These are phyloP conservation scores for Cutaneotrichosporon cyanovorans DNA, from an alignment of 1,284 basidiomycete species.

Conservation along the genomic window DNA sequence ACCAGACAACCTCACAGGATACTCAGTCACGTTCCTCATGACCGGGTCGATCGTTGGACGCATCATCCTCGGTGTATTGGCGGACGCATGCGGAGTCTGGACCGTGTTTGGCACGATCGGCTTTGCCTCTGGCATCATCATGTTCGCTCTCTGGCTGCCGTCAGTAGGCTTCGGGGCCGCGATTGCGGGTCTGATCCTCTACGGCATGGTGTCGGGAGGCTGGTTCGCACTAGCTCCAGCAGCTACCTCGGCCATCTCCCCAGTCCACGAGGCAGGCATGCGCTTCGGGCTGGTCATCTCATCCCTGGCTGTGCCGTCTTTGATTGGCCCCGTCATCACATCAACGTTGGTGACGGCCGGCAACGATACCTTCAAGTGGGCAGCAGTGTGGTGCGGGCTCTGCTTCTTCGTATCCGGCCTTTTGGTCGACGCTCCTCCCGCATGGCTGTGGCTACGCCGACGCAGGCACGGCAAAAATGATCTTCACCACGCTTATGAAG, in stretches of 20 bases:
- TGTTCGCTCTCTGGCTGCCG: constrained; percentile 38
- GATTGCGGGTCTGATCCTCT: constrained; percentile 33
- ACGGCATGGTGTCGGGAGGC: constrained; percentile 33
- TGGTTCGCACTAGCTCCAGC: constrained; percentile 40
- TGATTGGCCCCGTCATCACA: constrained; percentile 36
- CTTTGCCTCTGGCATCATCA: constrained; percentile 18
- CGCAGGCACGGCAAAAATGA: not conserved
- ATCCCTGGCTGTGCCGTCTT: constrained; percentile 23
- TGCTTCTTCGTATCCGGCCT: not conserved
- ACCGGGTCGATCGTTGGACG: constrained; percentile 38
- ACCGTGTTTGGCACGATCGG: constrained; percentile 26
- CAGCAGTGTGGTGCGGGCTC: constrained; percentile 5
- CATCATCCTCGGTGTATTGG: constrained; percentile 26
- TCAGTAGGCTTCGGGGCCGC: constrained; percentile 24
- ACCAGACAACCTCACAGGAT: constrained; percentile 18
- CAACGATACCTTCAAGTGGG: constrained; percentile 22
- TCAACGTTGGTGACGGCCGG: constrained; percentile 20
- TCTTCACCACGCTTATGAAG: too few species aligned
- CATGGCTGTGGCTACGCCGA: not conserved
- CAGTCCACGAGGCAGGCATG: constrained; percentile 39
- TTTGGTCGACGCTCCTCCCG: not conserved
- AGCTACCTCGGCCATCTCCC: constrained; percentile 33
- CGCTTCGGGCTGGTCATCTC: constrained; percentile 40
- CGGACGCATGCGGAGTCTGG: constrained; percentile 37
- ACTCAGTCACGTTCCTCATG: constrained; percentile 36